Conservation (phyloP, 345 rosid genomes). For the Populus deltoides region DNA sequence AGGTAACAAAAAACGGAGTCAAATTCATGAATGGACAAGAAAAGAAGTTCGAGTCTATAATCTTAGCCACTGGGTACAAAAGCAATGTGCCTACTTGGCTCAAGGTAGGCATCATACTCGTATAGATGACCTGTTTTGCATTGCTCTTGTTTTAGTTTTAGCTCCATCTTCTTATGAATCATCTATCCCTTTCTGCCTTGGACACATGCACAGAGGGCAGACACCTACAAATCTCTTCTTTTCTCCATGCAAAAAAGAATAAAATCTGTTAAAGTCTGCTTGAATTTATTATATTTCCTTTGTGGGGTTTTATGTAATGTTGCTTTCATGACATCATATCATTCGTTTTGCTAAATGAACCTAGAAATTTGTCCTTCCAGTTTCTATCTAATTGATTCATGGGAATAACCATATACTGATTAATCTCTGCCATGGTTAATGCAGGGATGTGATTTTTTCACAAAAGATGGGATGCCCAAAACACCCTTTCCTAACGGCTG, state of each 20-base stretch:
- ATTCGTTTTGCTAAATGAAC: conserved; percentile 11
- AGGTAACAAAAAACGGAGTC: conserved; percentile 60
- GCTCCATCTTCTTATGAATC: conserved; percentile 40
- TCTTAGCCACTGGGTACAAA: conserved; percentile 87
- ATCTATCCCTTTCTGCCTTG: conserved; percentile 41
- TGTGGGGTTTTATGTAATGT: conserved; percentile 1
- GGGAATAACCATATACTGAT: neutral
- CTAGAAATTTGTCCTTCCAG: neutral
- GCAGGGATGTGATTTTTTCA: conserved; percentile 64
- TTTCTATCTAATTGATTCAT: neutral
- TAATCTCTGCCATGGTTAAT: neutral
- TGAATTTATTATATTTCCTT: conserved; percentile 13
- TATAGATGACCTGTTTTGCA: neutral
- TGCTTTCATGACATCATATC: conserved; percentile 18
- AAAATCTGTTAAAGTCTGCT: conserved; percentile 25
- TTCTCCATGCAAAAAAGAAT: conserved; percentile 39
- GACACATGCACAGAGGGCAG: conserved; percentile 32
- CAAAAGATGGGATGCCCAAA: conserved; percentile 77
- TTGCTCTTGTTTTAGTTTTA: conserved; percentile 22
- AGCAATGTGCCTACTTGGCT: conserved; percentile 95
- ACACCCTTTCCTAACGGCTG: conserved; percentile 77
- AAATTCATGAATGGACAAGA: conserved; percentile 83
- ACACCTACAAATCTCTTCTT: conserved; percentile 37
- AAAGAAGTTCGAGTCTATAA: conserved; percentile 63
- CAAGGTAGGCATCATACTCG: conserved; percentile 44